Base-by-base conservation (phyloP, 192 early-diverging fungal species). In the Entomortierella lignicola region DNA sequence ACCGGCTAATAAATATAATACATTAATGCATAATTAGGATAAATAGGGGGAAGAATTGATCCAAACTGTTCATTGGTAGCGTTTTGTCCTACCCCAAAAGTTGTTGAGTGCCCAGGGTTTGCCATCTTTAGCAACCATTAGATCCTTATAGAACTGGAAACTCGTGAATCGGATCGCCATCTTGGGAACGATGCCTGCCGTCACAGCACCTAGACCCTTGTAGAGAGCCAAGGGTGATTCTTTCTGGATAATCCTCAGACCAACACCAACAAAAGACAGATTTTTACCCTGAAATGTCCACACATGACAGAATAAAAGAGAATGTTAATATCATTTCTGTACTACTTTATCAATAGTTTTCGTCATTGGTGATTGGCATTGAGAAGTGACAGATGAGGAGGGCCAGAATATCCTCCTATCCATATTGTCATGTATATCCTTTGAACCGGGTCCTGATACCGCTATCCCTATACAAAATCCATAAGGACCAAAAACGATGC, bases 131-230 rank as follows among this genome's bases (percentile, higher is more conserved):
- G 91, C 70, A 83, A 85, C 91, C 65, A 98, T 71, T 69, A 85
- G 83, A 11, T 87, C 84, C 85, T 99, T 98, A 88, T 96, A 99
- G 50, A 89, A 86, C 82, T 99, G 96, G 72, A 99, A 98, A 55
- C 93, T 95, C 8, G 93, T 94, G 86, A 99, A 99, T 52, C 97
- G 92, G 75, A 99, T 99, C 26, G 96, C 97, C 96, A 98, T 98
- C 88, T 99, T 99, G 72, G 97, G 97, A 18, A 99, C 95, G 69
- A 99, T 99, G 41, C 97, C 96, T 5, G 95, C 88, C 15, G 96
- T 92, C 3, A 99, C 96, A 11, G 97, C 97, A 37, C 96, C 96
- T 15, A 99, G 88, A 63, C 98, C 98, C 87, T 98, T 97, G 92
- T 99, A 99, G 7, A 99, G 90, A 1, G 92, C 93, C 34, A 95